Evolutionary conservation across 1,139 yeast genomes (phyloP).

Genomic region (Debaryomyces robertsiae): DNA sequence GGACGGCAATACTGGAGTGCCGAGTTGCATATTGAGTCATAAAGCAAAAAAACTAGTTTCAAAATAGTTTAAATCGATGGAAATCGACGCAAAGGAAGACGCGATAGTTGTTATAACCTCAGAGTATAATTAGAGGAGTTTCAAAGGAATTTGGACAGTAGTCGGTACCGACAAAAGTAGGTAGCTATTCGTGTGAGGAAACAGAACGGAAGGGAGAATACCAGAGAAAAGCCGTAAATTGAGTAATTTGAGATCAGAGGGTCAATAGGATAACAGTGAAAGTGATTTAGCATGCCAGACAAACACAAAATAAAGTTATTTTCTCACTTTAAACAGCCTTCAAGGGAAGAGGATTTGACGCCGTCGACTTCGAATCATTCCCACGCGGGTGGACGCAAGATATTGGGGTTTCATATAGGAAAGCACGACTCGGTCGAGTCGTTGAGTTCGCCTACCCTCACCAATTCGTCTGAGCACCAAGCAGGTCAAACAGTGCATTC

Average conservation of each 20-base stretch:
- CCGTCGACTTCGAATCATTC: slow-evolving; percentile 41
- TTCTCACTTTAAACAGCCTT: slow-evolving; percentile 31
- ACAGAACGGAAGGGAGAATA: too few relatives aligned
- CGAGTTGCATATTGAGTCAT: too few relatives aligned
- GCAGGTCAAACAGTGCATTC: slow-evolving; percentile 16
- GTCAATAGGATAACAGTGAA: too few relatives aligned
- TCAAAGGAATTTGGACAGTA: too few relatives aligned
- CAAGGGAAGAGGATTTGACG: slow-evolving; percentile 31
- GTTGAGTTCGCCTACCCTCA: slow-evolving; percentile 34
- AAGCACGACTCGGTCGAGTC: slow-evolving; percentile 43
- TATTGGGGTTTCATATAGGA: slow-evolving; percentile 42
- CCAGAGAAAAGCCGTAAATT: too few relatives aligned
- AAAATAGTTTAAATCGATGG: too few relatives aligned
- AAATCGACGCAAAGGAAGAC: too few relatives aligned
- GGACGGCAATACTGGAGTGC: not conserved
- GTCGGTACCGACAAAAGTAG: too few relatives aligned
- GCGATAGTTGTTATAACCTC: too few relatives aligned
- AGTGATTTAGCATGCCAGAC: slow-evolving; percentile 49
- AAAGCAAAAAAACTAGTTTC: not conserved
- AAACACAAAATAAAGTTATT: slow-evolving; percentile 49
- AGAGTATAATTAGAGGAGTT: too few relatives aligned
- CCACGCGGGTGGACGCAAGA: slow-evolving; percentile 28
- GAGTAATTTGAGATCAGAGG: too few relatives aligned
- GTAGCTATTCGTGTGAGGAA: too few relatives aligned
- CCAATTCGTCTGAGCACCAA: slow-evolving; percentile 31